Evolutionary conservation across 331 rosid genomes (phyloP).

Genomic region (Malus hybrid): DNA sequence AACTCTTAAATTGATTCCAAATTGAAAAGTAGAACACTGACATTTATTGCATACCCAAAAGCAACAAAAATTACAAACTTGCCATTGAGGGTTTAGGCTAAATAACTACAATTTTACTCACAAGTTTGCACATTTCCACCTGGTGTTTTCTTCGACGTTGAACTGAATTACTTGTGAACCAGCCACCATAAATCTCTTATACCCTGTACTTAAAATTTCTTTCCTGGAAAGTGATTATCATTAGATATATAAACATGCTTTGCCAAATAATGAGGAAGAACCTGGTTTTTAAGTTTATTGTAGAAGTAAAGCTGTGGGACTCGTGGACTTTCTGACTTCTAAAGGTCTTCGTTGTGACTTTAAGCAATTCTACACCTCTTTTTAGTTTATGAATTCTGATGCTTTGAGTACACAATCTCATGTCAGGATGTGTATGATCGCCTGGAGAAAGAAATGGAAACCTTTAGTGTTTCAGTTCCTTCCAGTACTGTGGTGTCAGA

Average conservation of each 20-base stretch:
- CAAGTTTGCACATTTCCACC: neutral
- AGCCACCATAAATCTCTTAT: neutral
- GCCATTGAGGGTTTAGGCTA: neutral
- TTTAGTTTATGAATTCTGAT: slow-evolving; percentile 11
- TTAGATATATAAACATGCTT: neutral
- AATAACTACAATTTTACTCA: neutral
- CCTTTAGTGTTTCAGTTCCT: slow-evolving; percentile 44
- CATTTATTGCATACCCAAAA: neutral
- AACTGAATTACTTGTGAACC: neutral
- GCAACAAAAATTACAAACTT: neutral
- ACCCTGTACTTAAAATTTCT: neutral
- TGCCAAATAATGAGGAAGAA: neutral
- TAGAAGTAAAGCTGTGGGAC: neutral
- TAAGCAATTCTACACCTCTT: neutral
- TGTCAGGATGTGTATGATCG: slow-evolving; percentile 63
- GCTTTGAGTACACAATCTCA: slow-evolving; percentile 13
- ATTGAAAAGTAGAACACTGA: neutral
- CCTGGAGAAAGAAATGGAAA: slow-evolving; percentile 80
- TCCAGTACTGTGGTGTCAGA: slow-evolving; percentile 30
- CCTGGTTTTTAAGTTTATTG: neutral
- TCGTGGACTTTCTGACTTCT: neutral
- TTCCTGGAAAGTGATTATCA: neutral
- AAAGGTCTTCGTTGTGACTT: neutral
- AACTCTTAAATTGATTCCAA: neutral
- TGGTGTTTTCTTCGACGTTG: neutral